Percentiles rank a stretch among this genome's conserved stretches.
Conservation (phyloP, 805 yeast genomes). For the Yarrowia alimentaria region DNA sequence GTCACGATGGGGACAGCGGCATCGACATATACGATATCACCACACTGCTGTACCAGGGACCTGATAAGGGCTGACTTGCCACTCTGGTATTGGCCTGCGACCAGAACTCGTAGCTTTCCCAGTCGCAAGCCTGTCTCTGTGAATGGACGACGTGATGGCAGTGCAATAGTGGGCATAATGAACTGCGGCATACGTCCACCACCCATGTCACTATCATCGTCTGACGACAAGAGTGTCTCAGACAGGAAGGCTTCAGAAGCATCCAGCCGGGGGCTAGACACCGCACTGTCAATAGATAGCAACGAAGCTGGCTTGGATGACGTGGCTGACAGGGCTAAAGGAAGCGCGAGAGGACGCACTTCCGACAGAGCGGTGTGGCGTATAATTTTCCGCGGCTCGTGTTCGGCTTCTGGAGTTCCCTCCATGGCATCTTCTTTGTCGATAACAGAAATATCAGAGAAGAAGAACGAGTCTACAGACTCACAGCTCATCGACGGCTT, state of each 20-base stretch:
- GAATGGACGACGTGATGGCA: constrained; percentile 34
- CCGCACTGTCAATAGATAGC: constrained; percentile 5
- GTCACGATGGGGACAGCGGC: constrained; percentile 24
- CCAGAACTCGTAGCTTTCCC: constrained; percentile 46
- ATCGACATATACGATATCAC: constrained; percentile 35
- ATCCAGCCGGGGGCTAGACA: constrained; percentile 7
- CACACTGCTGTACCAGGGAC: constrained; percentile 67
- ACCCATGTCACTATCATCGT: constrained; percentile 29
- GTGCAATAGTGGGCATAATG: constrained; percentile 34
- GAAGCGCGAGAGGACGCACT: no score
- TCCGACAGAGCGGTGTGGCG: no score
- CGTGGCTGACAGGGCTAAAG: constrained; percentile 1
- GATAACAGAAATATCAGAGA: constrained; percentile 4
- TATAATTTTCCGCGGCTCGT: no score
- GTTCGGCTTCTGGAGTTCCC: constrained; percentile 26
- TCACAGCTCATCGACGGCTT: constrained; percentile 15
- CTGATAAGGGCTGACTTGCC: constrained; percentile 84
- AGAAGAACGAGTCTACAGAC: constrained; percentile 35
- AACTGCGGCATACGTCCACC: constrained; percentile 27
- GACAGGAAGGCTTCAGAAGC: constrained; percentile 6
- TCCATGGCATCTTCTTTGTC: neutral
- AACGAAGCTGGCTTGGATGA: constrained; percentile 9
- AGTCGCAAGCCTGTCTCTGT: constrained; percentile 33
- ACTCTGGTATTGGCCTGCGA: constrained; percentile 83
- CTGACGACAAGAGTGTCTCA: constrained; percentile 12